Conservation (phyloP, 2,329 filamentous ascomycete genomes). For the Graphilbum sp. region DNA sequence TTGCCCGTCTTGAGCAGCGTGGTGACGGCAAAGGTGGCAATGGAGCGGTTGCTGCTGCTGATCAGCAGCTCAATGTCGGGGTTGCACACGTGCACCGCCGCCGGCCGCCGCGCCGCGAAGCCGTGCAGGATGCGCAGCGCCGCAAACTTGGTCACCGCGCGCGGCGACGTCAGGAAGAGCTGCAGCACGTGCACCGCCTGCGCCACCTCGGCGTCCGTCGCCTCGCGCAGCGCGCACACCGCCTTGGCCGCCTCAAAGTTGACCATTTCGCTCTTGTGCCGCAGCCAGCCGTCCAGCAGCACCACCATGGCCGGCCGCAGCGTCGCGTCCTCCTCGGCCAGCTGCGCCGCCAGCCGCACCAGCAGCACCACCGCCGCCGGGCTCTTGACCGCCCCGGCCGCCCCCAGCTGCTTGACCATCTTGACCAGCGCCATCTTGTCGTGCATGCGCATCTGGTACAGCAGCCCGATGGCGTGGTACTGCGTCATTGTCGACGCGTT, state of each 20-base stretch:
- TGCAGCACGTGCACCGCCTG: conserved; percentile 92
- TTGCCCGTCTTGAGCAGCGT: conserved; percentile 97
- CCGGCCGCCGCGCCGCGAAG: conserved; percentile 92
- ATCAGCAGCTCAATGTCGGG: conserved; percentile 95
- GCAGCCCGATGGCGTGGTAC: conserved; percentile 91
- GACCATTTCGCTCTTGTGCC: conserved; percentile 98
- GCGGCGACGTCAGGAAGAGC: conserved; percentile 88
- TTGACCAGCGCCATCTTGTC: conserved; percentile 98
- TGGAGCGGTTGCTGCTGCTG: conserved; percentile 90
- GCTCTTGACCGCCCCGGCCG: conserved; percentile 83
- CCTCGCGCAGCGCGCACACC: conserved; percentile 86
- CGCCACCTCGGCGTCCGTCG: conserved; percentile 78
- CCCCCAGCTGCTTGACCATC: conserved; percentile 99
- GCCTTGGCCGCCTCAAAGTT: conserved; percentile 98
- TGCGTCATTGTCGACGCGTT: conserved; percentile 96
- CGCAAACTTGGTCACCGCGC: conserved; percentile 93
- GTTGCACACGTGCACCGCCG: conserved; percentile 84
- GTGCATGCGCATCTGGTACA: conserved; percentile 96
- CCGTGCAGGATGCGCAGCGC: conserved; percentile 92
- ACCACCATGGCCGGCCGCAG: conserved; percentile 94
- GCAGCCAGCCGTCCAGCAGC: conserved; percentile 86
- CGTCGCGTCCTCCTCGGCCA: conserved; percentile 82
- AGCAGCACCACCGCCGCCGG: conserved; percentile 85
- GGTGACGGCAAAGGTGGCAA: conserved; percentile 95
- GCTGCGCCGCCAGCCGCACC: conserved; percentile 78